Percentiles rank a stretch among this genome's conserved stretches.
Evolutionary conservation across 768 basidiomycete genomes (phyloP).

Genomic region (Suillus subluteus): DNA sequence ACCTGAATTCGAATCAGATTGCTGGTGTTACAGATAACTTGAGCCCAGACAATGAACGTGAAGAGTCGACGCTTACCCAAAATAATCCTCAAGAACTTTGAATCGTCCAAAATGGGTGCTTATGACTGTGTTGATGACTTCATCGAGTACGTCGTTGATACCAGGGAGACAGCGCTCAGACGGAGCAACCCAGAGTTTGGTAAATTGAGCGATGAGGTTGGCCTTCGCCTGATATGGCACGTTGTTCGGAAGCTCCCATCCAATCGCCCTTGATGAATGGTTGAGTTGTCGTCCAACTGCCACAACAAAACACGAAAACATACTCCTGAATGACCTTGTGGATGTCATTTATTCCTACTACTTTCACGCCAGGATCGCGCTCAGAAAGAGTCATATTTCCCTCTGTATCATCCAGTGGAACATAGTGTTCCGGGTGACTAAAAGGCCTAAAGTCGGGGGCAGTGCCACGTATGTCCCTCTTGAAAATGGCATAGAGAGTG

Average conservation of each 20-base stretch:
- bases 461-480: slow-evolving; percentile 39
- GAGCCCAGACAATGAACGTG: not conserved
- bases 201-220: slow-evolving; percentile 39
- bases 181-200: slow-evolving; percentile 41
- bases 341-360: slow-evolving; percentile 38
- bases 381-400: not conserved
- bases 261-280: slow-evolving; percentile 34
- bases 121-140: slow-evolving; percentile 33
- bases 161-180: slow-evolving; percentile 37
- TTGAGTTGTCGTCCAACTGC: slow-evolving; percentile 5
- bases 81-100: slow-evolving; percentile 33
- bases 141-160: slow-evolving; percentile 35
- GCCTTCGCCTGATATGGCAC: slow-evolving; percentile 45
- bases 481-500: slow-evolving; percentile 37
- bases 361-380: slow-evolving; percentile 12
- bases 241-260: slow-evolving; percentile 47
- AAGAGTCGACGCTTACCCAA: slow-evolving; percentile 36
- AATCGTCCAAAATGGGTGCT: slow-evolving; percentile 46
- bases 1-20: slow-evolving; percentile 31
- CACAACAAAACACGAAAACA: slow-evolving; percentile 11
- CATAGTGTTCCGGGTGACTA: slow-evolving; percentile 13
- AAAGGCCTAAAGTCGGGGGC: slow-evolving; percentile 47
- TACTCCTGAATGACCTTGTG: slow-evolving; percentile 40
- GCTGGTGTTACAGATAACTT: slow-evolving; percentile 22
- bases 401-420: slow-evolving; percentile 19